These are phyloP conservation scores for Claviceps purpurea DNA, from an alignment of 2,329 filamentous ascomycete genomes.

Conservation along the genomic window DNA sequence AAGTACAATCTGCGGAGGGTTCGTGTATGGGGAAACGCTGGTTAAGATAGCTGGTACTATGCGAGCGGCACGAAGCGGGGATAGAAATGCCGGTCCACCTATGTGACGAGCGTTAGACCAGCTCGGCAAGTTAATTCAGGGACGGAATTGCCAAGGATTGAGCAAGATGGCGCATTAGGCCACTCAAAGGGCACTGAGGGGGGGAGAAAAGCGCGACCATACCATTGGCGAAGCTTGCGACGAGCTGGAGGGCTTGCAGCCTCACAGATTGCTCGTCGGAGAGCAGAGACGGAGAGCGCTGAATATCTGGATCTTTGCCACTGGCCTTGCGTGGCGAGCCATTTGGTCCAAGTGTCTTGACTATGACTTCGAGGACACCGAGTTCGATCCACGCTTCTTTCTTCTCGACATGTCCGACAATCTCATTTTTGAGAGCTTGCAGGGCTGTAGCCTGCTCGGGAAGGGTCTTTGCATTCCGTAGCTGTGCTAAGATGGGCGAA, in stretches of 20 bases:
- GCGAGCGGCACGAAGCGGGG: conserved; percentile 55
- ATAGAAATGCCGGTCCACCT: conserved; percentile 72
- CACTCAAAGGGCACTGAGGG: neutral
- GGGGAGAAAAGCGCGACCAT: conserved; percentile 14
- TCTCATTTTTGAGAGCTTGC: conserved; percentile 70
- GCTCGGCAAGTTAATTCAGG: neutral
- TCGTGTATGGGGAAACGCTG: conserved; percentile 52
- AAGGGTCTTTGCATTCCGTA: conserved; percentile 38
- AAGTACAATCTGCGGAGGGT: conserved; percentile 52
- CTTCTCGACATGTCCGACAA: conserved; percentile 74
- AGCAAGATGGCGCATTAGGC: neutral
- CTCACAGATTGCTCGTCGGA: conserved; percentile 53
- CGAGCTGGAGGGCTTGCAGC: conserved; percentile 70
- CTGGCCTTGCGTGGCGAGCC: conserved; percentile 20
- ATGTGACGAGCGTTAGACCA: conserved; percentile 24
- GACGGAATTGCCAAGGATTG: neutral
- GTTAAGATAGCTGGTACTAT: conserved; percentile 58
- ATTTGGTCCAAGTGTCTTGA: conserved; percentile 29
- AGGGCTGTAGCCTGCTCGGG: conserved; percentile 47
- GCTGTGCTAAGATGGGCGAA: conserved; percentile 41
- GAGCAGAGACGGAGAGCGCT: conserved; percentile 24
- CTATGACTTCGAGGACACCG: conserved; percentile 51
- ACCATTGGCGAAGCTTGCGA: conserved; percentile 79
- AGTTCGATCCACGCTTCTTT: conserved; percentile 67
- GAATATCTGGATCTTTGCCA: conserved; percentile 25